Conservation (phyloP, 164 flowering plant genomes). For the Cinnamomum micranthum region DNA sequence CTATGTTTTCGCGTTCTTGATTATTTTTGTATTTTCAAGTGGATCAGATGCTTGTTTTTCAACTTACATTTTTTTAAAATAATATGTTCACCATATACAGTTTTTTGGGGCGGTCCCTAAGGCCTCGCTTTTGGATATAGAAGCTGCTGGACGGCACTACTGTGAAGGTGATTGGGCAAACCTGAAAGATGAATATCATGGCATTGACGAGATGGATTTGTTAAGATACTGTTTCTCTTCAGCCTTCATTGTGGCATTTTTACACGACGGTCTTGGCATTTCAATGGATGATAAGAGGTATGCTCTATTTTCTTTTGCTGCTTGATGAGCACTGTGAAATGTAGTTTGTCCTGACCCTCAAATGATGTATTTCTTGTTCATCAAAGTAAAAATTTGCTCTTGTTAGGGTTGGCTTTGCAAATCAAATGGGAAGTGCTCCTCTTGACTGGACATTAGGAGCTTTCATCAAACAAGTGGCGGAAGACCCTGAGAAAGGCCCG, state of each 20-base stretch:
- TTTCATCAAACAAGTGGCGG: constrained; percentile 36
- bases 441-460: constrained; percentile 55
- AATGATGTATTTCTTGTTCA: not conserved
- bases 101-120: constrained; percentile 40
- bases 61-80: not conserved
- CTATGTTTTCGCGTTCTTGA: not conserved
- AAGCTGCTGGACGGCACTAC: constrained; percentile 36
- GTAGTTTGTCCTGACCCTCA: not conserved
- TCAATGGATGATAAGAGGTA: constrained; percentile 41
- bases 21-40: not conserved
- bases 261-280: constrained; percentile 46
- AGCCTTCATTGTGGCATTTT: constrained; percentile 40
- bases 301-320: not conserved
- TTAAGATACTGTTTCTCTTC: constrained; percentile 53
- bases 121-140: constrained; percentile 38
- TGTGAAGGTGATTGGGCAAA: constrained; percentile 46
- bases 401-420: constrained; percentile 39
- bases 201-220: constrained; percentile 33
- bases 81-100: constrained; percentile 22
- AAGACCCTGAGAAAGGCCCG: constrained; percentile 27
- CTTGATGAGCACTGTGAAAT: not conserved
- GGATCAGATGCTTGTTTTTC: not conserved
- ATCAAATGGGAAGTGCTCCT: constrained; percentile 22
- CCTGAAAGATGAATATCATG: constrained; percentile 25
- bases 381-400: not conserved